These are phyloP conservation scores for Pyrenophora tritici-repentis DNA, from an alignment of 2,329 filamentous ascomycete species.

Conservation along the genomic window DNA sequence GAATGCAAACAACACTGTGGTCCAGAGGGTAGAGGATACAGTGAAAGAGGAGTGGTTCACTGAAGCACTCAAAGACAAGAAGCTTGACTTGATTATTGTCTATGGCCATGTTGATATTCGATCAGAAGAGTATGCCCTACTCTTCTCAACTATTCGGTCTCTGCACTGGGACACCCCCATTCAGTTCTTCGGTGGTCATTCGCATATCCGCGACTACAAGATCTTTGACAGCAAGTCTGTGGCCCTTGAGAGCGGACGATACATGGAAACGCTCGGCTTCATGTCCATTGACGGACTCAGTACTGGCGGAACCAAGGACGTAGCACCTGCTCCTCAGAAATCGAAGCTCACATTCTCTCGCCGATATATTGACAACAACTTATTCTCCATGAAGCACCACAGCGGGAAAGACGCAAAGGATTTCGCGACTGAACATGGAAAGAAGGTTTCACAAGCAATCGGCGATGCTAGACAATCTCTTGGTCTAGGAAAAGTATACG, in stretches of 20 bases:
- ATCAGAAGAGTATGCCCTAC: conserved; percentile 75
- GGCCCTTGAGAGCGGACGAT: conserved; percentile 84
- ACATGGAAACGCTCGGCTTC: conserved; percentile 95
- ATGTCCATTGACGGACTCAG: conserved; percentile 77
- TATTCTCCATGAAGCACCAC: conserved; percentile 82
- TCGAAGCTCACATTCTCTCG: conserved; percentile 67
- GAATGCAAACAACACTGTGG: conserved; percentile 88
- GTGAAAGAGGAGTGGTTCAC: conserved; percentile 89
- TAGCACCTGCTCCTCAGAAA: conserved; percentile 20
- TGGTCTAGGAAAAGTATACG: conserved; percentile 72
- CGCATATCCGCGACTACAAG: conserved; percentile 83
- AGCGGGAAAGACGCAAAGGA: conserved; percentile 71
- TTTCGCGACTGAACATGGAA: conserved; percentile 77
- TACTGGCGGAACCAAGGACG: conserved; percentile 45
- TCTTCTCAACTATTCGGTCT: conserved; percentile 78
- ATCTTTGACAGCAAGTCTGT: conserved; percentile 78
- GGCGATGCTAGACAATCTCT: conserved; percentile 70
- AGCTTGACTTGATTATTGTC: conserved; percentile 85
- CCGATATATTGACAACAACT: conserved; percentile 92
- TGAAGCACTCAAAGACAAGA: conserved; percentile 74
- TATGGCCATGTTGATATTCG: conserved; percentile 83
- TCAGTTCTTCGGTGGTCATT: conserved; percentile 88
- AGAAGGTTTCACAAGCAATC: conserved; percentile 73
- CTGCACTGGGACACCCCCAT: conserved; percentile 82
- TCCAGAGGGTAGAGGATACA: conserved; percentile 78